Evolutionary conservation across 495 filamentous ascomycete genomes (phyloP).

Genomic region (Pyronema domesticum): DNA sequence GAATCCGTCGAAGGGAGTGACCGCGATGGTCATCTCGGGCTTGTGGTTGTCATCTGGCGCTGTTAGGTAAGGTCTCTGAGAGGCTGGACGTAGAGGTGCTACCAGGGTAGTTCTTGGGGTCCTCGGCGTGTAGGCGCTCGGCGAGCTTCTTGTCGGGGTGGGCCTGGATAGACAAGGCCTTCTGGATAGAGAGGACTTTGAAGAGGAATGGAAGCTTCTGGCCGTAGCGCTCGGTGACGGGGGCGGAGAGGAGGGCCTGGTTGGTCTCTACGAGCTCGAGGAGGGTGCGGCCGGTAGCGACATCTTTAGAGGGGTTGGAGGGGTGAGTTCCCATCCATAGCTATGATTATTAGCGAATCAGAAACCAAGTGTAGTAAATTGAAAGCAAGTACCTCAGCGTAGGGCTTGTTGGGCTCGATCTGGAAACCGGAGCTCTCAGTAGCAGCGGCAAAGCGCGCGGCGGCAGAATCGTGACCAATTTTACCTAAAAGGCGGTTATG

Average conservation of each 20-base stretch:
- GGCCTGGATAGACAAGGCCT: constrained; percentile 90
- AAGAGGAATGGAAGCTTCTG: constrained; percentile 84
- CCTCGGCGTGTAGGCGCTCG: constrained; percentile 65
- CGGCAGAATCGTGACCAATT: constrained; percentile 60
- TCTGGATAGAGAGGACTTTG: constrained; percentile 87
- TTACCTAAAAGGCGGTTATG: constrained; percentile 39
- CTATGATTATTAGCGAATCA: constrained; percentile 27
- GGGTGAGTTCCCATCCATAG: constrained; percentile 99
- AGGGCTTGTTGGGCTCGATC: constrained; percentile 66
- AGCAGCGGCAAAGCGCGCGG: constrained; percentile 60
- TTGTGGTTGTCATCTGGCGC: constrained; percentile 87
- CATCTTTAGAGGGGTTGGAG: constrained; percentile 78
- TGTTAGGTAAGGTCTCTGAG: not conserved
- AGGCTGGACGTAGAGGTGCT: not conserved
- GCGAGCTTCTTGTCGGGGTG: constrained; percentile 97
- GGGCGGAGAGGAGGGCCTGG: constrained; percentile 52
- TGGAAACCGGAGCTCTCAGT: constrained; percentile 52
- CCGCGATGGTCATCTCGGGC: constrained; percentile 95
- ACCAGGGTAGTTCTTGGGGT: constrained; percentile 86
- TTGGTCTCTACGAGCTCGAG: constrained; percentile 85
- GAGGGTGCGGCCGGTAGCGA: constrained; percentile 65
- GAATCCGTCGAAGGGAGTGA: constrained; percentile 87
- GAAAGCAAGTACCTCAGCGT: constrained; percentile 51
- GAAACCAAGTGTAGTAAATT: no score
- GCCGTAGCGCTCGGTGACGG: constrained; percentile 53